Evolutionary conservation across 106 monocot genomes (phyloP).

Genomic region (Alisma plantagoaquatica): DNA sequence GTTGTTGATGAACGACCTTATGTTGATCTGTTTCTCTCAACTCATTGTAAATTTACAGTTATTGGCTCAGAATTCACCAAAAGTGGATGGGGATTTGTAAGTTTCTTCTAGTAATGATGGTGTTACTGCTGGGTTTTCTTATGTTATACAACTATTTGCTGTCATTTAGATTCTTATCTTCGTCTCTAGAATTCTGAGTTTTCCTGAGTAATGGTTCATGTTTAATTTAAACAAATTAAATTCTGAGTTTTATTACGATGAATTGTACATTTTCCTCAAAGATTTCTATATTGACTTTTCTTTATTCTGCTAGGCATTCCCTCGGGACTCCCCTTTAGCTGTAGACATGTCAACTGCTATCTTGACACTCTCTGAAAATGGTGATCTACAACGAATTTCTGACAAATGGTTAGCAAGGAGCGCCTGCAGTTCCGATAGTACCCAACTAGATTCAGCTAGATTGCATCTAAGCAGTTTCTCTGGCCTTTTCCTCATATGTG

Average conservation of each 20-base stretch:
- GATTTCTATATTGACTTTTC: neutral
- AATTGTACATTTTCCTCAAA: neutral
- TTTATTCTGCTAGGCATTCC: constrained; percentile 48
- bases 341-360: constrained; percentile 79
- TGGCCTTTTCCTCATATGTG: constrained; percentile 64
- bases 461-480: constrained; percentile 58
- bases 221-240: neutral
- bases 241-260: neutral
- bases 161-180: neutral
- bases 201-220: neutral
- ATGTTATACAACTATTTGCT: too few relatives aligned
- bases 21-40: constrained; percentile 50
- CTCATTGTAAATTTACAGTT: constrained; percentile 42
- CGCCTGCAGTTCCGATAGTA: constrained; percentile 24
- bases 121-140: too few relatives aligned
- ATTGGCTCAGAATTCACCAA: constrained; percentile 73
- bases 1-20: constrained; percentile 71
- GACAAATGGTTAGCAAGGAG: constrained; percentile 60
- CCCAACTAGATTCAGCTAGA: constrained; percentile 31
- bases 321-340: constrained; percentile 56
- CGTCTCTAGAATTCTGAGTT: neutral
- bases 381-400: constrained; percentile 67
- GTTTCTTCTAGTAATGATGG: too few relatives aligned
- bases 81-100: constrained; percentile 91
- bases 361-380: constrained; percentile 71